Base-by-base conservation (phyloP, 805 yeast species). In the Wickerhamomyces sydowiorum region DNA sequence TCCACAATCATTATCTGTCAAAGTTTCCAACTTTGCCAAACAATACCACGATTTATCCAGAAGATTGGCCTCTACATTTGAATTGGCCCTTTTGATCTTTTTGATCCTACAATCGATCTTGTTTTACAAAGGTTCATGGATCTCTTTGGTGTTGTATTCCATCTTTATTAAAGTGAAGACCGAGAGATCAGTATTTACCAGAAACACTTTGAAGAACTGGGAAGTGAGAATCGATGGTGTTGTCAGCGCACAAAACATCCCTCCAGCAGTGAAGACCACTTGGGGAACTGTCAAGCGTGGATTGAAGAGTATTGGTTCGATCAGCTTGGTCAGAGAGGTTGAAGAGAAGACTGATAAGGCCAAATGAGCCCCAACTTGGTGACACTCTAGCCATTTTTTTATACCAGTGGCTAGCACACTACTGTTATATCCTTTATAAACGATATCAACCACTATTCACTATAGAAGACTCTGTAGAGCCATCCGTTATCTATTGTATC, bases 111-210 rank as follows among this genome's bases (percentile, higher is more conserved):
- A 83, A 51, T 70, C 81, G 15, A 23, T 84, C 33, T 54, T 80
- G n/a, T 81, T 79, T 67, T 72, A 78, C 57, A 70, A 65, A 51
- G 76, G 79, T 54, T 80, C 90, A 28, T 73, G 86, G 74, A 50
- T 79, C 40, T 69, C 78, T 3, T 66, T 84, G 25, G 54, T 76
- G 28, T 56, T 72, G 9, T 83, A 79, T 57, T 57, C 75, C 12
- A 43, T 76, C 12, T 90, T 90, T 66, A 70, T 88, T 63, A 86
- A 86, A 62, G 62, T 83, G 43, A 78, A 96, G 62, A 86, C 71
- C 59, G 95, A 87, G 58, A 80, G 78, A 51, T 83, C 93, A 3
- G 68, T 77, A 24, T 80, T 79, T 66, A 82, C 88, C 42, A 81
- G 86, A 64, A 67, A 75, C 48, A 80, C 78, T 25, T 69, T 87